Conservation (phyloP, 768 basidiomycete genomes). For the Lactarius akahatsu region DNA sequence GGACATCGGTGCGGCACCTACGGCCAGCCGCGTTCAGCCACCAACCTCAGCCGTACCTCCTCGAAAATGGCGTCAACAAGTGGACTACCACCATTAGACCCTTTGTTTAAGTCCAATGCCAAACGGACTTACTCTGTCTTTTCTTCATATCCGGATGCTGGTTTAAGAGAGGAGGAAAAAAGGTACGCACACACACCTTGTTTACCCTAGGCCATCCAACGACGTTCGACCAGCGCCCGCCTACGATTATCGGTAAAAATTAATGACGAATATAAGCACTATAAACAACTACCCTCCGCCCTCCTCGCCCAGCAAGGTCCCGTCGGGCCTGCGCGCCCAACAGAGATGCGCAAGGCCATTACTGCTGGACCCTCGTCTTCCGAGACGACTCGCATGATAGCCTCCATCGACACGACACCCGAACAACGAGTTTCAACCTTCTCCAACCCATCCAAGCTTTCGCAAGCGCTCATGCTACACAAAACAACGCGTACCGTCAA, state of each 20-base stretch:
- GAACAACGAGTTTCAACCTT: slow-evolving; percentile 69
- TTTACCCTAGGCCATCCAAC: background rate
- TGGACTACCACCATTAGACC: slow-evolving; percentile 60
- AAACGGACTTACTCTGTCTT: slow-evolving; percentile 74
- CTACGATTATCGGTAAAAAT: slow-evolving; percentile 82
- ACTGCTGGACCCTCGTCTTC: slow-evolving; percentile 65
- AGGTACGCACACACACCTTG: slow-evolving; percentile 47
- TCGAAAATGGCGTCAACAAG: slow-evolving; percentile 40
- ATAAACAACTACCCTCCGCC: slow-evolving; percentile 78
- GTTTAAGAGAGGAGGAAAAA: slow-evolving; percentile 63
- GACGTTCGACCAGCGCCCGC: slow-evolving; percentile 49
- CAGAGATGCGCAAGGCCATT: slow-evolving; percentile 60
- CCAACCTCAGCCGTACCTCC: background rate
- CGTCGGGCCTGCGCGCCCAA: slow-evolving; percentile 77
- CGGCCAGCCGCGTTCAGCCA: background rate
- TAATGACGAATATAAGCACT: slow-evolving; percentile 85
- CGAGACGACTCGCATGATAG: slow-evolving; percentile 54
- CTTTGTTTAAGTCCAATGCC: slow-evolving; percentile 60
- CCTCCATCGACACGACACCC: slow-evolving; percentile 73
- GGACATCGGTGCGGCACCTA: background rate
- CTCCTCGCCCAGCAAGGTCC: slow-evolving; percentile 78
- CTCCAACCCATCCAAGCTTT: slow-evolving; percentile 60
- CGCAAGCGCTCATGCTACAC: slow-evolving; percentile 88
- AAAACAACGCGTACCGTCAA: slow-evolving; percentile 94
- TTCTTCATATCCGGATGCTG: slow-evolving; percentile 60